Percentiles rank a stretch among this genome's conserved stretches.
These are phyloP conservation scores for Chenopodium suecicum DNA, from an alignment of 148 eudicot species.

Conservation along the genomic window DNA sequence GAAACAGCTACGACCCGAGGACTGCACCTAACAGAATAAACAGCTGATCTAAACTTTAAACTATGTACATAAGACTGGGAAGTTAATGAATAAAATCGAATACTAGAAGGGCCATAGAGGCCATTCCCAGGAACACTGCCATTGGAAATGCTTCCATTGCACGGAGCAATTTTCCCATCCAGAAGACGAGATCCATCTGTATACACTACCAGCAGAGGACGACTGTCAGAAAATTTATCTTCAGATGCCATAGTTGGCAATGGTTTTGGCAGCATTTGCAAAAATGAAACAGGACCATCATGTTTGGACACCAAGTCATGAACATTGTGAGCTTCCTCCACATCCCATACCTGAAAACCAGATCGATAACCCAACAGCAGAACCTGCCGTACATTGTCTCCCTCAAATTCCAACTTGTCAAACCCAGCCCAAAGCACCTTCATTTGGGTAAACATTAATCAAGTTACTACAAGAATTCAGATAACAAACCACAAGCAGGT, in stretches of 20 bases:
- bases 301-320: conserved; percentile 55
- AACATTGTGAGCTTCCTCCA: conserved; percentile 77
- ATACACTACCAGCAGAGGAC: conserved; percentile 68
- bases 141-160: conserved; percentile 40
- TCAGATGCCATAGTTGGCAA: conserved; percentile 34
- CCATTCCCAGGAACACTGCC: conserved; percentile 37
- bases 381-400: conserved; percentile 46
- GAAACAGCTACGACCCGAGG: conserved; percentile 64
- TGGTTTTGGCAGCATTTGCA: conserved; percentile 75
- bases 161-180: conserved; percentile 29
- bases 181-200: conserved; percentile 50
- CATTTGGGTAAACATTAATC: conserved; percentile 15
- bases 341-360: conserved; percentile 93
- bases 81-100: conserved; percentile 69
- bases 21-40: conserved; percentile 80
- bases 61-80: conserved; percentile 61
- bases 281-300: conserved; percentile 72
- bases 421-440: conserved; percentile 92
- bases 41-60: conserved; percentile 62
- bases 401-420: conserved; percentile 67
- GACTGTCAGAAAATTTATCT: conserved; percentile 53
- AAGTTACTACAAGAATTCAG: conserved; percentile 4
- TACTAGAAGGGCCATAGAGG: conserved; percentile 47
- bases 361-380: conserved; percentile 69
- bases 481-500: not conserved